Base-by-base conservation (phyloP, 23 red algal species). In the Chondrus crispus region DNA sequence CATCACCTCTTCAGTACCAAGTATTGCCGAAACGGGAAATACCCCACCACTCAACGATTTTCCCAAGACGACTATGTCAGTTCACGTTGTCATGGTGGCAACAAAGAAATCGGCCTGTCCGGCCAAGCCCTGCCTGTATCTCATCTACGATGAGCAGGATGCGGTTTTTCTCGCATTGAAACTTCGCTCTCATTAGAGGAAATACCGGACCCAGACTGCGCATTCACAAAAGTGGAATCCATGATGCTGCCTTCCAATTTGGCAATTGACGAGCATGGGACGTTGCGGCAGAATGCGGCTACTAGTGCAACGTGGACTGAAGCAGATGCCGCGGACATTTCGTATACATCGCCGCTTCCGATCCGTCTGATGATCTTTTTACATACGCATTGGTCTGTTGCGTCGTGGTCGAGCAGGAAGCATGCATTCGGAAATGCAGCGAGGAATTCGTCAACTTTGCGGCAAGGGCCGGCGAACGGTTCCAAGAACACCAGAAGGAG, bases 81-180 rank as follows among this genome's bases (percentile, higher is more conserved):
- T 93, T 91, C 0, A 96, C 91, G 10, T 46, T 73, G 10, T 99
- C 97, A 89, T 99, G 92, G 36, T 96, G 90, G 13, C 64, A 81
- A 46, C 81, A 88, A 22, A 99, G 93, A 89, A 96, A 62, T 81
- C 91, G 71, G 44, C 97, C 97, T 18, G 97, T 99, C 48, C 97
- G 62, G 3, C 94, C 94, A 64, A 99, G 47, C 4, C 97, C 97
- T 0, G 94, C 95, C 70, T 99, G 97, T 40, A 99, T 94, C 70
- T 99, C 97, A 74, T 99, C 97, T 2, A 88, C 94, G 54, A 99
- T 99, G 39, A 99, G 91, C 16, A 99, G 82, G 28, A 99, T 91
- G 70, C 89, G 81, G 55, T 99, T 60, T 30, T 75, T 88, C 46
- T 89, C 47, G 74, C 97, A 99, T n/a, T n/a, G n/a, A n/a, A n/a